Conservation (phyloP, 352 stramenopile genomes). For the Phytophthora citrophthora region DNA sequence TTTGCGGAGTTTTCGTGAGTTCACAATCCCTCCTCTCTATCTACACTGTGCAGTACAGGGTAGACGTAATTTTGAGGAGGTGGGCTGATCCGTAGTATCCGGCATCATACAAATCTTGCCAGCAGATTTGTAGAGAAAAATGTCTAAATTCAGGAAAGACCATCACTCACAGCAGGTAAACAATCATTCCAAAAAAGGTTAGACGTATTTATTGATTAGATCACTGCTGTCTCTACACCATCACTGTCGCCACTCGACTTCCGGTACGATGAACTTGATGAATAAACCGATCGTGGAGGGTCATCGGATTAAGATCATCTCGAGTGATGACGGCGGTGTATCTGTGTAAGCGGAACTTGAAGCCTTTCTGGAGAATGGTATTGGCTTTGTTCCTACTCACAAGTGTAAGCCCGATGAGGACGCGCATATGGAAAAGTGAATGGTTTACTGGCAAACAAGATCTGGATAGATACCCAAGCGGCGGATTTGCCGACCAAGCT, state of each 20-base stretch:
- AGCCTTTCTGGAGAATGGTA: no score
- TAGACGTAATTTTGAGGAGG: background rate
- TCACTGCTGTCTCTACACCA: background rate
- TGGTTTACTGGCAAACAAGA: no score
- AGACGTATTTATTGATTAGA: background rate
- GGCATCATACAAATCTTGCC: conserved; percentile 1
- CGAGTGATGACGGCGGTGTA: no score
- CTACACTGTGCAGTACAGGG: conserved; percentile 7
- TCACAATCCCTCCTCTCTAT: conserved; percentile 5
- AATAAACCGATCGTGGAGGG: no score
- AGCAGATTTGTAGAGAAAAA: conserved; percentile 4
- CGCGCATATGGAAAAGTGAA: no score
- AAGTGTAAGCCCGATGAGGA: no score
- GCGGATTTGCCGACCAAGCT: no score
- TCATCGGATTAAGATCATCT: no score
- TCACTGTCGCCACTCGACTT: background rate
- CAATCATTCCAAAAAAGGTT: background rate
- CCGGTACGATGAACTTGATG: no score
- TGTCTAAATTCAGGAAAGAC: conserved; percentile 2
- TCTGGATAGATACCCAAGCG: no score
- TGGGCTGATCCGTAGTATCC: background rate
- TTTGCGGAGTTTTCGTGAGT: conserved; percentile 11
- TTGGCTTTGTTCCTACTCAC: no score
- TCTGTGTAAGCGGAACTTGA: no score
- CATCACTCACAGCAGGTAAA: background rate